Base-by-base conservation (phyloP, 1,284 basidiomycete species). In the Ceratobasidium sp. region DNA sequence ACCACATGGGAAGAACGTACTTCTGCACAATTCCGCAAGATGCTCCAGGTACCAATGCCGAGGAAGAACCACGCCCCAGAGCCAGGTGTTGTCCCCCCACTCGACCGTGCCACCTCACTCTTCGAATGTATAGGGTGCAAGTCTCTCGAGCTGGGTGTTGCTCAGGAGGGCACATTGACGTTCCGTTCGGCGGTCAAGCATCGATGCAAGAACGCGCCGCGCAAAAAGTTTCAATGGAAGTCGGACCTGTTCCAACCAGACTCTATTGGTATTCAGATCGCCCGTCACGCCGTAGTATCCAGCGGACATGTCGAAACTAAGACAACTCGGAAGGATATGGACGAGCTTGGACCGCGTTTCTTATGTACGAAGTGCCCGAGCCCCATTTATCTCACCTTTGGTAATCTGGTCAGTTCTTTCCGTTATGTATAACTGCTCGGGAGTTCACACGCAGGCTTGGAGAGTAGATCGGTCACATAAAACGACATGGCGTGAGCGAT, bases 61-160 rank as follows among this genome's bases (percentile, higher is more conserved):
- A 74, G 56, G 59, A 74, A 74, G 59, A 64, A 54, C 43, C 59
- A 62, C 52, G 46, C 22, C 22, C 15, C 32, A 7, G 71, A 74
- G 22, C 59, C 61, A 34, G 71, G 59, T 29, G 43, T 40, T 13
- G n/a, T 74, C 5, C 49, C 71, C 25, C 71, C 71, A 40, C 56
- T 74, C 19, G 59, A 74, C n/a, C 71, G 71, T 19, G 46, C 40
- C 32, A 74, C 71, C 2, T 49, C 71, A 13, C 71, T 74, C 46
- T 74, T 74, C 25, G 71, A 74, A 51, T 74, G 71, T 37, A 44
- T 37, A 13, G 54, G 62, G 22, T 74, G 71, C 71, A 74, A 65
- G 44, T 56, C 46, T 54, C 46, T 74, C 22, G 71, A 59, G 1
- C 11, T 74, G 13, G 71, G 34, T 0, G 46, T 65, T 19, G 71